phyloP scores from a whole-genome alignment of 495 filamentous ascomycete species.

The Venustampulla echinocandica region DNA sequence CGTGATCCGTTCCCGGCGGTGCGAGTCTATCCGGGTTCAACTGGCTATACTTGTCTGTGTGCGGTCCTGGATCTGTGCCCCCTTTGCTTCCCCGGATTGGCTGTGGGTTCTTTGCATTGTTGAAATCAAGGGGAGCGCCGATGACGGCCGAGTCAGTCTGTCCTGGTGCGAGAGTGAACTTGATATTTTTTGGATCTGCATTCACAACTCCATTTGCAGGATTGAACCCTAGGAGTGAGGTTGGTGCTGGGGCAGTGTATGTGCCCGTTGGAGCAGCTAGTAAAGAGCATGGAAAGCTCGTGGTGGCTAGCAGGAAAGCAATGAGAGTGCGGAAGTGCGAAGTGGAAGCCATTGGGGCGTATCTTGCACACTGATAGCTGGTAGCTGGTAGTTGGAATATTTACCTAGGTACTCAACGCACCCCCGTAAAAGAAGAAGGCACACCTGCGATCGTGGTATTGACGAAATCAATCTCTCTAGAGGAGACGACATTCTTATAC shows the following conservation, averaged over 20 bases:
- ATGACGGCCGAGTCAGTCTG: conserved; percentile 49
- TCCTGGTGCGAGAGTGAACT: conserved; percentile 28
- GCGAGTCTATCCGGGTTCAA: conserved; percentile 59
- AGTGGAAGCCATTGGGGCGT: no score
- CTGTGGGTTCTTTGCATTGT: conserved; percentile 53
- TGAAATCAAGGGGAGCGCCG: conserved; percentile 56
- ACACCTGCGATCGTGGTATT: no score
- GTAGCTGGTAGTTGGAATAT: no score
- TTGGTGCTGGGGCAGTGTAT: conserved; percentile 7
- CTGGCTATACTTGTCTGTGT: conserved; percentile 53
- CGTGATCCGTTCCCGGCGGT: conserved; percentile 57
- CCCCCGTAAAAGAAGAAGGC: no score
- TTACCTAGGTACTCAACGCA: no score
- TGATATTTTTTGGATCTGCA: conserved; percentile 9
- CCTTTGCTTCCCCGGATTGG: conserved; percentile 54
- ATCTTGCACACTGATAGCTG: no score
- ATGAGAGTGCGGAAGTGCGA: no score
- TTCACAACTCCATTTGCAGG: conserved; percentile 13
- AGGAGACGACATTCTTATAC: no score
- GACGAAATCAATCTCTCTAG: no score
- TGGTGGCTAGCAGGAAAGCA: no score
- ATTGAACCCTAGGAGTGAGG: conserved; percentile 13
- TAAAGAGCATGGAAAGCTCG: no score
- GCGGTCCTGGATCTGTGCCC: conserved; percentile 53
- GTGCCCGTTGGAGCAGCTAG: conserved; percentile 20